Base-by-base conservation (phyloP, 441 rosid species). In the Flueggea neowawraea region DNA sequence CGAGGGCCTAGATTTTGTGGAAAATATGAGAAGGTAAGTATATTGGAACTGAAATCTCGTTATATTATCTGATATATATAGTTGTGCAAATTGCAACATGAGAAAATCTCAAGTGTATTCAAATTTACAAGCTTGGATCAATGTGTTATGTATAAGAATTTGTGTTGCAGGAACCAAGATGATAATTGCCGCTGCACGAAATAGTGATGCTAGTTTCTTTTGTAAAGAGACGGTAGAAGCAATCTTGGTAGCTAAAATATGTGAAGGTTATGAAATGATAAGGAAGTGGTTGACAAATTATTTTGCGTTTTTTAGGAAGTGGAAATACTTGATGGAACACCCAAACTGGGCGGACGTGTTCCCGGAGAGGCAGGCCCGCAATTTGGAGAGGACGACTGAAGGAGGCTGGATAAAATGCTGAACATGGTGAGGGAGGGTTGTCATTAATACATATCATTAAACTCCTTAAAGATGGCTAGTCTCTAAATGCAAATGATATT, bases 1-100 rank as follows among this genome's bases (percentile, higher is more conserved):
- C 22, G 97, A 90, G 75, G 86, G 78, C 58, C 89, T 87, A 52
- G 94, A 92, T 68, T 92, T 92, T 71, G 88, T 92, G 65, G 86
- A 78, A 64, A 81, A 76, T 56, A 22, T 56, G 56, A 75, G 85
- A 79, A 78, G 87, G 96, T 90, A 60, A 65, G 60, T 61, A 55
- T 14, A 31, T 43, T 57, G 10, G 16, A 14, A 51, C 9, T 55
- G 10, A 31, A 3, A 39, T 1, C 13, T 12, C 13, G 28, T 22
- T 22, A 43, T 55, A 5, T 22, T 36, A 10, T 54, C 44, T 68
- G 14, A 3, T n/a, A 15, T 4, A 41, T 8, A 31, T 11, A 9
- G 32, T 3, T 49, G 8, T 5, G 45, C 17, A 16, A n/a, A 31
- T 14, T 55, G 6, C 12, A 41, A 12, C 15, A 50, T 43, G n/a